These are phyloP conservation scores for Entomortierella parvispora DNA, from an alignment of 192 early-diverging fungal species.

Conservation along the genomic window DNA sequence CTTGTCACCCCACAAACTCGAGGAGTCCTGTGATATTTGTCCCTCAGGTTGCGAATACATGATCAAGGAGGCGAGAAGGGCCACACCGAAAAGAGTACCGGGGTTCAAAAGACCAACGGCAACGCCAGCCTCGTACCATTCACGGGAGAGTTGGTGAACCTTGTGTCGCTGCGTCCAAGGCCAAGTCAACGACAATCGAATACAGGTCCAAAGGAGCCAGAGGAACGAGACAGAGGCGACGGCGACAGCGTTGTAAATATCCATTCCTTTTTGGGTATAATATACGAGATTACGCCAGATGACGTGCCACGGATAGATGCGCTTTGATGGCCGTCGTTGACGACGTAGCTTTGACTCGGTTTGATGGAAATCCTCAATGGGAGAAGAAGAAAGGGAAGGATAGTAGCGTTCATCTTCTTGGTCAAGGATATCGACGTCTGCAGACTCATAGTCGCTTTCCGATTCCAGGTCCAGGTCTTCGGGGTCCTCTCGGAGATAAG, in stretches of 20 bases:
- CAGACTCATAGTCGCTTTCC: not conserved
- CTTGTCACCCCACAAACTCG: not conserved
- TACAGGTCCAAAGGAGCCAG: not conserved
- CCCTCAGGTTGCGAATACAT: too few species aligned
- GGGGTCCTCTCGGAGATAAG: not conserved
- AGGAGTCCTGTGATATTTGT: not conserved
- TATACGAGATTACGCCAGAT: not conserved
- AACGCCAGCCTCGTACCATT: slow-evolving; percentile 12
- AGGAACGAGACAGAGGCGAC: not conserved
- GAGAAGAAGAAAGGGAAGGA: too few species aligned
- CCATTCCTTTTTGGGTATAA: not conserved
- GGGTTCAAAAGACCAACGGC: slow-evolving; percentile 24
- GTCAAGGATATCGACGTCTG: not conserved
- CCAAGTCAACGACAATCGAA: slow-evolving; percentile 5
- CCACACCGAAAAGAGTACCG: slow-evolving; percentile 26
- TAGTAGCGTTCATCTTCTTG: too few species aligned
- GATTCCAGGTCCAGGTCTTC: not conserved
- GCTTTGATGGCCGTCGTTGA: not conserved
- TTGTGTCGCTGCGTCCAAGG: slow-evolving; percentile 24
- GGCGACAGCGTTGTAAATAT: not conserved
- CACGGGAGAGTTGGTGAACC: not conserved
- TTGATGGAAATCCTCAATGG: too few species aligned
- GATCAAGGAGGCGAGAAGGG: slow-evolving; percentile 4
- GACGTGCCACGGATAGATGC: slow-evolving; percentile 43
- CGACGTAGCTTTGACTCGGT: too few species aligned